Percentiles rank a stretch among this genome's conserved stretches.
Evolutionary conservation across 1,284 basidiomycete species (phyloP).

Genomic region (Coriolopsis trogii): DNA sequence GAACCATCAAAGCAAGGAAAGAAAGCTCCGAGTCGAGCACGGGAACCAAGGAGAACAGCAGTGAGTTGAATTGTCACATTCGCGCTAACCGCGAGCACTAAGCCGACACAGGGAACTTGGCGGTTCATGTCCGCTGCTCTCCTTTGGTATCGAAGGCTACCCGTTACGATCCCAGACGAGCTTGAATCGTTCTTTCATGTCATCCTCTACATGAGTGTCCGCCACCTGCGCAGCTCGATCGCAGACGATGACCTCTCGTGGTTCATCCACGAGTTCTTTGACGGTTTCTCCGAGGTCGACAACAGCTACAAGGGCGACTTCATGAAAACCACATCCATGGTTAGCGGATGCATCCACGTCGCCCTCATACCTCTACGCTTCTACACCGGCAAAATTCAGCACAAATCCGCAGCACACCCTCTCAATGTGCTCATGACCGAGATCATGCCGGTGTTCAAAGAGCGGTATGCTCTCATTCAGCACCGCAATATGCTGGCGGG

Average conservation of each 20-base stretch:
- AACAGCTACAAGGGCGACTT: background rate
- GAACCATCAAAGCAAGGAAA: background rate
- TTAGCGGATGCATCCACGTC: background rate
- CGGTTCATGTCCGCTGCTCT: conserved; percentile 8
- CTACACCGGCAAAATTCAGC: background rate
- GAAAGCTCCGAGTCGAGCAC: conserved; percentile 3
- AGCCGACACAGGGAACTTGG: conserved; percentile 5
- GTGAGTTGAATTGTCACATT: background rate
- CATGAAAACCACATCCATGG: background rate
- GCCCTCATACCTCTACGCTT: too few relatives aligned
- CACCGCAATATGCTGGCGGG: background rate
- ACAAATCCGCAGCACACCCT: background rate
- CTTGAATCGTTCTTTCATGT: conserved; percentile 19
- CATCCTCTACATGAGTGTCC: conserved; percentile 11
- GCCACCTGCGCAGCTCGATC: conserved; percentile 5
- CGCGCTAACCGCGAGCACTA: background rate
- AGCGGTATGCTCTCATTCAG: background rate
- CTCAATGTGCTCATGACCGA: background rate
- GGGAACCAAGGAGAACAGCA: conserved; percentile 6
- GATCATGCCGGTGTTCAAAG: conserved; percentile 7
- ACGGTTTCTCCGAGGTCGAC: background rate
- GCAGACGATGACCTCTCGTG: background rate
- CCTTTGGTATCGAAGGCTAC: conserved; percentile 1
- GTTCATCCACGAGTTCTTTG: conserved; percentile 13
- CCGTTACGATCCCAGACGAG: conserved; percentile 8